These are phyloP conservation scores for Eragrostis curvula DNA, from an alignment of 176 grass and related monocot genomes.

Conservation along the genomic window DNA sequence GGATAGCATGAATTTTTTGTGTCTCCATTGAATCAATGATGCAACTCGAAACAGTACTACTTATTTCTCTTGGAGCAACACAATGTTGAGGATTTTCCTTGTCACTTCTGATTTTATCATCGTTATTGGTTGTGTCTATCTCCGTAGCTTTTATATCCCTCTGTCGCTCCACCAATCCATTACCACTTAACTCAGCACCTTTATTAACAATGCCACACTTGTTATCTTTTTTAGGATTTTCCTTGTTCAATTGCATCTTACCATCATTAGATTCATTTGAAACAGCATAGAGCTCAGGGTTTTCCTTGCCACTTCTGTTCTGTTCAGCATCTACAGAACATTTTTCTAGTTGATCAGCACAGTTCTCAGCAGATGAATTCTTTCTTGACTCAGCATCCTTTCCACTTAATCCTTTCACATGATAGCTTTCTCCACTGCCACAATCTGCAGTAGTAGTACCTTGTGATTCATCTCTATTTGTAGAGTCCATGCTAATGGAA, in stretches of 20 bases:
- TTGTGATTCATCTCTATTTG: too few species aligned
- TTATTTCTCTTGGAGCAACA: background rate
- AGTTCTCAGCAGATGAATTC: too few species aligned
- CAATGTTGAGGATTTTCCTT: constrained; percentile 9
- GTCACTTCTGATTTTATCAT: constrained; percentile 16
- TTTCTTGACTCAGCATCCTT: too few species aligned
- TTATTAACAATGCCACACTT: background rate
- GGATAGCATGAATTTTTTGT: constrained; percentile 24
- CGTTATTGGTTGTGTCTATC: constrained; percentile 10
- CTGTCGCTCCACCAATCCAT: background rate
- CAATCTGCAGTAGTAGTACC: too few species aligned
- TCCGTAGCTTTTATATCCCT: background rate
- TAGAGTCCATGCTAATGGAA: too few species aligned
- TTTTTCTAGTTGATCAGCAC: background rate
- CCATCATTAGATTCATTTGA: background rate
- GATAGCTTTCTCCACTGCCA: too few species aligned
- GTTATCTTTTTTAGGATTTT: background rate
- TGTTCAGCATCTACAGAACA: background rate
- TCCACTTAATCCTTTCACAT: too few species aligned
- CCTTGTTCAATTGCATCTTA: background rate
- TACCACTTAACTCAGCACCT: background rate
- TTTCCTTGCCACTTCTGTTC: background rate
- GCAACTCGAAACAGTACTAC: constrained; percentile 13
- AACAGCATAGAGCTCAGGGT: background rate
- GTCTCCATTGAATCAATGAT: background rate